Evolutionary conservation across 163 green algal species (phyloP).

Genomic region (Chlorella variabilis): DNA sequence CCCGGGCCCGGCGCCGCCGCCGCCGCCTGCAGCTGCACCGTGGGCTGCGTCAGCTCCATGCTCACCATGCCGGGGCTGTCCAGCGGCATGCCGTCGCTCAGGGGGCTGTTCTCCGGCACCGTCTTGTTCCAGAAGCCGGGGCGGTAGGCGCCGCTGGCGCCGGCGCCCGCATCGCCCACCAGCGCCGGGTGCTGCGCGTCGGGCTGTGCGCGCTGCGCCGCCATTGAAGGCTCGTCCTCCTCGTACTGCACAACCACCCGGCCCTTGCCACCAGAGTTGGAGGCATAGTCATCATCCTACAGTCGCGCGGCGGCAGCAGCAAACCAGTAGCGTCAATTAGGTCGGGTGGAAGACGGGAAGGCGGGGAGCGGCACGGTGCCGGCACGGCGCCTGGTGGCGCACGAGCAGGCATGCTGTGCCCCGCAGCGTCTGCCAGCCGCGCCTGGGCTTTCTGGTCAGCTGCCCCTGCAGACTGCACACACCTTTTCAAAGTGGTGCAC

Average conservation of each 20-base stretch:
- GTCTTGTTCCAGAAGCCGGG: slow-evolving; percentile 28
- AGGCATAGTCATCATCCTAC: slow-evolving; percentile 35
- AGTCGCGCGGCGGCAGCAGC: too few relatives aligned
- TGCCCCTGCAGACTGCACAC: too few relatives aligned
- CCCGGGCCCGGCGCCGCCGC: not conserved
- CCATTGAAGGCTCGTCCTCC: slow-evolving; percentile 7
- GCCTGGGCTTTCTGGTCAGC: too few relatives aligned
- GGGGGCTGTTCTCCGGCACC: slow-evolving; percentile 34
- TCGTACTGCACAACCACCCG: slow-evolving; percentile 1
- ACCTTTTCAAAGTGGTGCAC: slow-evolving; percentile 83
- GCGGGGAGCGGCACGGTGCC: too few relatives aligned
- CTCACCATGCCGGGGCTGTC: slow-evolving; percentile 20
- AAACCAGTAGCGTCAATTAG: too few relatives aligned
- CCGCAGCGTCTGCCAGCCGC: too few relatives aligned
- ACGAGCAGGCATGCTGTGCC: too few relatives aligned
- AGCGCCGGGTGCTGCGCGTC: slow-evolving; percentile 19
- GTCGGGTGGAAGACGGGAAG: too few relatives aligned
- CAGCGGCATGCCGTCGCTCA: not conserved
- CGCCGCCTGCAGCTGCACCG: not conserved
- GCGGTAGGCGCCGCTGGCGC: not conserved
- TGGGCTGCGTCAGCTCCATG: slow-evolving; percentile 41
- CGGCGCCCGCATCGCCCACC: not conserved
- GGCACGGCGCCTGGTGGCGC: too few relatives aligned
- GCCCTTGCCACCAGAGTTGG: slow-evolving; percentile 12
- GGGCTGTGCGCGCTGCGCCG: not conserved